Evolutionary conservation across 2,329 filamentous ascomycete species (phyloP), one percentile per base, ranked within the genome.

Genomic region (Thielaviopsis cerberus): DNA sequence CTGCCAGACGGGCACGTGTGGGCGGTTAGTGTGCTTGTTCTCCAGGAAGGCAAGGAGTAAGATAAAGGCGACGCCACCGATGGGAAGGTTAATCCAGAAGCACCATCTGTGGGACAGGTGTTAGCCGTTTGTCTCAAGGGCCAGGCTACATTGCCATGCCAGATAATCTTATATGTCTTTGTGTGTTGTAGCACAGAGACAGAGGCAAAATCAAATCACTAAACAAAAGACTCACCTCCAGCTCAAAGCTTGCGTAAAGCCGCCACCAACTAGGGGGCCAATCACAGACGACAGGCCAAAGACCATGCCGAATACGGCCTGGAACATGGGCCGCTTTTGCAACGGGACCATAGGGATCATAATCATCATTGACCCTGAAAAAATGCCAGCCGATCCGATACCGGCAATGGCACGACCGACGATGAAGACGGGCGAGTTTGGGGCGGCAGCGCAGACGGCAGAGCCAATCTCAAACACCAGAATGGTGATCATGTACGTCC

Each of bases 331-430:
- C 27, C 81, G 70, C 64, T 80, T 80, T 54, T 76, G 74, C 1
- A 84, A 71, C 2, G 81, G 81, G 0, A 83, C 72, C 69, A 80
- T 72, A 27, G 75, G 73, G 51, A 80, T 75, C 66, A 81, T 75
- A 60, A 77, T 74, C 65, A 81, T 71, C 67, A 79, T 75, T 51
- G 73, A 72, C 7, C 78, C 78, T 0, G 77, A 76, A 64, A 78
- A 78, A 64, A 81, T 78, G 55, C 78, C 78, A 1, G 77, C 76
- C 1, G 75, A 73, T 0, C 77, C 78, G 5, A 78, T 61, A 15
- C 79, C 79, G 30, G 78, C 77, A 58, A 82, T 71, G 53, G 78
- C 76, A 37, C 79, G 74, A 7, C 79, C 79, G 20, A 76, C 61
- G 58, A 82, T 81, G 64, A 82, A 77, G 54, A 72, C 69, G 8